These are phyloP conservation scores for Colletotrichum tanaceti DNA, from an alignment of 2,329 filamentous ascomycete species.

Conservation along the genomic window DNA sequence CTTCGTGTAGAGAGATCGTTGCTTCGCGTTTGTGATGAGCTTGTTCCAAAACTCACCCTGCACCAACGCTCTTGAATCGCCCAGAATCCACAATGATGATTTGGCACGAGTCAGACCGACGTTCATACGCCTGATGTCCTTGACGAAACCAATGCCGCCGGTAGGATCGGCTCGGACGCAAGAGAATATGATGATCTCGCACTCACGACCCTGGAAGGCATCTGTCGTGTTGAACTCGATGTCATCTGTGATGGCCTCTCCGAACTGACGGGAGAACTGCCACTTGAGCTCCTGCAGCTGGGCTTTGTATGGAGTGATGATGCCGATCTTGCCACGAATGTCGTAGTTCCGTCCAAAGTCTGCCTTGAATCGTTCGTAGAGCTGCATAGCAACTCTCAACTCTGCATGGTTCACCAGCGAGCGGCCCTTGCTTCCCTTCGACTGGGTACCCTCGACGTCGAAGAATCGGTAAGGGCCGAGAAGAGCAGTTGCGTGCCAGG, in stretches of 20 bases:
- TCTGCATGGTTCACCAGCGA: constrained; percentile 92
- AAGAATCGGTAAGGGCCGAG: constrained; percentile 97
- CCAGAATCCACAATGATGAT: constrained; percentile 95
- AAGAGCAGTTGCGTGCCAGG: constrained; percentile 86
- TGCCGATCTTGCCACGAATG: constrained; percentile 86
- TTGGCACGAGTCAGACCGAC: constrained; percentile 97
- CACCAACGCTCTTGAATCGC: constrained; percentile 86
- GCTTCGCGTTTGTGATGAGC: constrained; percentile 83
- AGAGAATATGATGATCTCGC: constrained; percentile 98
- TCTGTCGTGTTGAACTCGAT: constrained; percentile 99
- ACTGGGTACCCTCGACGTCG: constrained; percentile 90
- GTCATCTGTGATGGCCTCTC: constrained; percentile 77
- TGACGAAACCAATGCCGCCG: constrained; percentile 97
- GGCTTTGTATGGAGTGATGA: constrained; percentile 98
- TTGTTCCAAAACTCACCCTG: constrained; percentile 93
- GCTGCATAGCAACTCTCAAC: constrained; percentile 83
- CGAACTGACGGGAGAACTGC: constrained; percentile 79
- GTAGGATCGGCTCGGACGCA: constrained; percentile 94
- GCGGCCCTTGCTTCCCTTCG: constrained; percentile 82
- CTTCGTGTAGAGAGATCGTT: constrained; percentile 79
- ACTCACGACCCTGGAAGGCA: constrained; percentile 96
- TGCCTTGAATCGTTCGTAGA: constrained; percentile 82
- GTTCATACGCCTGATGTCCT: constrained; percentile 98
- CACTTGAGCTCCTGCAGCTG: constrained; percentile 84
- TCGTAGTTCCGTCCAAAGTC: constrained; percentile 75